These are phyloP conservation scores for Anthracocystis walkeri DNA, from an alignment of 1,284 basidiomycete genomes.

Conservation along the genomic window DNA sequence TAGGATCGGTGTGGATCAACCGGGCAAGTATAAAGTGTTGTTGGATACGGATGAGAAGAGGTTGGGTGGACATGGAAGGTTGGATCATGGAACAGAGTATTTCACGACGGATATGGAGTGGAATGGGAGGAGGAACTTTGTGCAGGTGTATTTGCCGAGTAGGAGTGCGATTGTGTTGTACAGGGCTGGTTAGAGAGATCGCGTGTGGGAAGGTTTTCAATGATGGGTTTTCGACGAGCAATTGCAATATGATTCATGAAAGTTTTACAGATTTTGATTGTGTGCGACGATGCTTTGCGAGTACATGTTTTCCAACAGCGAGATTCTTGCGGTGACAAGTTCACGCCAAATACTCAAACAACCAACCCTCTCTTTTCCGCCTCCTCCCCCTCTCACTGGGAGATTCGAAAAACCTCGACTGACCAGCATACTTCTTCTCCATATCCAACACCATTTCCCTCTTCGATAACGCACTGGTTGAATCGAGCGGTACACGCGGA, in stretches of 20 bases:
- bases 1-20: constrained; percentile 85
- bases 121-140: constrained; percentile 88
- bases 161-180: constrained; percentile 79
- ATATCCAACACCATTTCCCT: neutral
- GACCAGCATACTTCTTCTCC: neutral
- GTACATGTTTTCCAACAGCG: neutral
- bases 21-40: constrained; percentile 87
- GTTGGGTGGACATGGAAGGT: constrained; percentile 90
- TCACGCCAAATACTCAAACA: constrained; percentile 3
- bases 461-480: neutral
- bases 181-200: constrained; percentile 12
- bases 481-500: neutral
- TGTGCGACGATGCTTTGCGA: neutral
- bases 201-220: neutral
- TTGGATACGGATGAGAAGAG: constrained; percentile 81
- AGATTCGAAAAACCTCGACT: constrained; percentile 3
- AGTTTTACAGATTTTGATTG: neutral
- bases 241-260: neutral
- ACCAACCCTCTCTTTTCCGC: neutral
- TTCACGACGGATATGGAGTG: constrained; percentile 88
- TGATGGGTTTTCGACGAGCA: neutral
- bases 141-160: constrained; percentile 78
- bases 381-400: neutral
- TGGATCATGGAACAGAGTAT: constrained; percentile 76
- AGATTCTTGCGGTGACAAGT: no score